Evolutionary conservation across 169 alveolate genomes (phyloP), one percentile per base, ranked within the genome.

Genomic region (Eimeria falciformis): DNA sequence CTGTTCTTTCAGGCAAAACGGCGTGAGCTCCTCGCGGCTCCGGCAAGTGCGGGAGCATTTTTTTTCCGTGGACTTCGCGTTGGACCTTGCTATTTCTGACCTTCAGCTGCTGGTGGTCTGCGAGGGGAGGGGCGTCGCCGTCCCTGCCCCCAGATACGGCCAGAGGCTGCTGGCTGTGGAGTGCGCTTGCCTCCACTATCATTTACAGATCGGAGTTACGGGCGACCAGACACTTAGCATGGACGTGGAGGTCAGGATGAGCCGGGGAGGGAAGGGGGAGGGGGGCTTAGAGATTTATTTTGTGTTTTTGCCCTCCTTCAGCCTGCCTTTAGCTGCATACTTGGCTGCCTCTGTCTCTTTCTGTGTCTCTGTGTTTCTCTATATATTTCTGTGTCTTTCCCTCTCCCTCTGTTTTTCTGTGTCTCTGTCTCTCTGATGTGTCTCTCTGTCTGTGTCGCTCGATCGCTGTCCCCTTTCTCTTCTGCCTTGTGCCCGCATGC

Each of bases 101-200:
- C n/a, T 50, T 7, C 86, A 47, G 46, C 23, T 77, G 23, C 68
- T 77, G 47, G 47, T 47, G 7, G 18, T 50, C 45, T 77, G 46
- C 68, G 86, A 77, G 45, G 86, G 86, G 9, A 33, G 50, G 43
- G 86, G 86, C n/a, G 68, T 77, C 17, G 86, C 86, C 5, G 86
- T 77, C 9, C 86, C 86, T n/a, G 9, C 45, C 68, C 86, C 86
- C 40, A 65, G 86, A 29, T 17, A 5, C 47, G 86, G 86, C 40
- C 86, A 77, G 86, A 7, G 86, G 23, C 40, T 25, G 29, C 46
- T 77, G 33, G 86, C 86, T 12, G 43, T 77, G 68, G 86, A 77
- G 45, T 33, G 40, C 37, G 50, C 62, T 14, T 77, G 86, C 45
- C 37, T 77, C 45, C 86, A 77, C 68, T 47, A 77, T 68, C 86